Conservation (phyloP, 176 grass and related monocot genomes). For the Aechmea fasciata region DNA sequence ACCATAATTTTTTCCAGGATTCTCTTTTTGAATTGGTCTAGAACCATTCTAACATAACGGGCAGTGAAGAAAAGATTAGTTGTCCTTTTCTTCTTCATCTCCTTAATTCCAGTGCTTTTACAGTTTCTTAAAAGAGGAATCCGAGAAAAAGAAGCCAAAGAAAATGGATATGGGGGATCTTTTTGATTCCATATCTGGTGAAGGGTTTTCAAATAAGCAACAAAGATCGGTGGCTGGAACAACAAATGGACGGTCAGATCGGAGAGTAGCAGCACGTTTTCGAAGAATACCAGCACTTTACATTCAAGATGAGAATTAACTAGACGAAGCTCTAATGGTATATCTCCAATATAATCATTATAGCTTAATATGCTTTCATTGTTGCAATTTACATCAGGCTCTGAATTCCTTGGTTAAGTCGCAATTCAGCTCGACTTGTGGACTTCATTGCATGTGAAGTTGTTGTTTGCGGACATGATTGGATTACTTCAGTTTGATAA, state of each 20-base stretch:
- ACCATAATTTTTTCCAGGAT: too few species aligned
- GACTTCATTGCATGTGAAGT: too few species aligned
- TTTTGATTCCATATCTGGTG: conserved; percentile 40
- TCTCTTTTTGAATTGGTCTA: too few species aligned
- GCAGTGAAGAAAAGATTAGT: too few species aligned
- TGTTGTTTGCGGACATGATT: too few species aligned
- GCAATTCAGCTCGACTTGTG: too few species aligned
- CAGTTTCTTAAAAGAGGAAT: conserved; percentile 69
- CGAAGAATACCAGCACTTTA: conserved; percentile 66
- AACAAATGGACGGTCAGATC: conserved; percentile 14
- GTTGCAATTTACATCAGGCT: too few species aligned
- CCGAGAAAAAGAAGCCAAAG: conserved; percentile 55
- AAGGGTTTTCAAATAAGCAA: conserved; percentile 43
- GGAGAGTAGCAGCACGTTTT: conserved; percentile 33
- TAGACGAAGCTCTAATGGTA: neutral
- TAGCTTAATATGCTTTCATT: too few species aligned
- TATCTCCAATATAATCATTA: neutral
- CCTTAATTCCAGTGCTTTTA: neutral
- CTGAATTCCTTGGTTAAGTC: too few species aligned
- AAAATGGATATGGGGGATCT: conserved; percentile 69
- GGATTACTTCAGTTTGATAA: too few species aligned
- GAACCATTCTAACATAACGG: too few species aligned
- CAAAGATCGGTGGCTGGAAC: conserved; percentile 37
- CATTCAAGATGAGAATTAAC: conserved; percentile 47
- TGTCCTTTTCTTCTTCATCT: too few species aligned